phyloP scores from a whole-genome alignment of 495 filamentous ascomycete genomes.

The Friedmanniomyces simplex region DNA sequence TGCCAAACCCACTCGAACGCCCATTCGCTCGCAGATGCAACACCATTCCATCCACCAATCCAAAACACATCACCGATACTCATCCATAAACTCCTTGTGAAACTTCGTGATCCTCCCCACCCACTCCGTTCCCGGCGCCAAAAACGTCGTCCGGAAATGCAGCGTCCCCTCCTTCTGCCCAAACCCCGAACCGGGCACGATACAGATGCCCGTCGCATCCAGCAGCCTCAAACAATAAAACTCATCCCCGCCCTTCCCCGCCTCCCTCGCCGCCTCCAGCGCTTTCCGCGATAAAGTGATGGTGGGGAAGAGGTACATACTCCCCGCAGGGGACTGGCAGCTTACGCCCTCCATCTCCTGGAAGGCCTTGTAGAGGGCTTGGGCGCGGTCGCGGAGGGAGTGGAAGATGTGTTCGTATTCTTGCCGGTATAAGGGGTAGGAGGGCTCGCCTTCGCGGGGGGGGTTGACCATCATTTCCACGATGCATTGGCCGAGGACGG shows the following conservation, averaged over 20 bases:
- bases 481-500: constrained; percentile 89
- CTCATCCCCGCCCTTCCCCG: constrained; percentile 71
- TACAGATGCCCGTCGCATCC: constrained; percentile 91
- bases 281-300: constrained; percentile 71
- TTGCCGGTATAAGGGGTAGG: constrained; percentile 65
- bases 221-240: constrained; percentile 86
- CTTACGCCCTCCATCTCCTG: constrained; percentile 89
- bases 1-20: not conserved
- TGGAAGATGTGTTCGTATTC: constrained; percentile 75
- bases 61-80: constrained; percentile 39
- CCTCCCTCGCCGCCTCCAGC: constrained; percentile 58
- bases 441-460: constrained; percentile 67
- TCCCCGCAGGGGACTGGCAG: constrained; percentile 74
- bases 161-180: constrained; percentile 84
- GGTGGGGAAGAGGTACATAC: constrained; percentile 97
- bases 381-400: constrained; percentile 65
- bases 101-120: constrained; percentile 78
- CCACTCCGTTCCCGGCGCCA: constrained; percentile 94
- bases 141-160: constrained; percentile 95
- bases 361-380: constrained; percentile 80
- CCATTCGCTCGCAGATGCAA: not conserved
- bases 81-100: constrained; percentile 81
- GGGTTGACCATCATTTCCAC: constrained; percentile 97
- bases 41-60: not conserved
- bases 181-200: constrained; percentile 85